Conservation (phyloP, 345 rosid species). For the Populus simonii region DNA sequence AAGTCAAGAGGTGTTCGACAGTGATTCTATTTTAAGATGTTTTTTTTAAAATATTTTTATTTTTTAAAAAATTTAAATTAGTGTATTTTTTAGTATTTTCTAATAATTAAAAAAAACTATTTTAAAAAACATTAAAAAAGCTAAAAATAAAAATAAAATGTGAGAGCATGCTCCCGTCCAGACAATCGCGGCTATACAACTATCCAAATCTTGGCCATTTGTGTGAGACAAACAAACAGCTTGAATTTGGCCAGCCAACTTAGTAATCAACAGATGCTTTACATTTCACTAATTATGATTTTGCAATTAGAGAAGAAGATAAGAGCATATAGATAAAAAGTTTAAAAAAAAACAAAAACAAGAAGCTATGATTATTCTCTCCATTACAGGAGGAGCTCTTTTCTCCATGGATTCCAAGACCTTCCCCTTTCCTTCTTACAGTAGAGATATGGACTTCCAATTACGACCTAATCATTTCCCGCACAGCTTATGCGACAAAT, state of each 20-base stretch:
- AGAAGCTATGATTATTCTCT: slow-evolving; percentile 23
- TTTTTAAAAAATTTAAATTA: too few relatives aligned
- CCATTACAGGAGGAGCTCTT: slow-evolving; percentile 27
- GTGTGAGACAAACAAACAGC: not conserved
- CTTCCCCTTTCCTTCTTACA: slow-evolving; percentile 17
- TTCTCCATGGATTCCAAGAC: slow-evolving; percentile 10
- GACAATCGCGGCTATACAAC: not conserved
- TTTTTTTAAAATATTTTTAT: too few relatives aligned
- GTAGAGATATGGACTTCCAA: slow-evolving; percentile 22
- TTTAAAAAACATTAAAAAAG: too few relatives aligned
- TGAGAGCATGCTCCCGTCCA: not conserved
- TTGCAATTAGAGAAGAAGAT: not conserved
- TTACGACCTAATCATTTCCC: slow-evolving; percentile 51
- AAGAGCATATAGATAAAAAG: not conserved
- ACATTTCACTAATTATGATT: not conserved
- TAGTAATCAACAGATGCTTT: not conserved
- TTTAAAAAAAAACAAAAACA: not conserved
- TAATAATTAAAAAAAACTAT: too few relatives aligned
- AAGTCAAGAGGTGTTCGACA: too few relatives aligned
- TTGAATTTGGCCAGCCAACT: not conserved
- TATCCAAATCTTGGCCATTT: not conserved
- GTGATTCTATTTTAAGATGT: too few relatives aligned
- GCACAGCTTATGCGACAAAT: slow-evolving; percentile 18
- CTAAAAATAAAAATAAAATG: too few relatives aligned
- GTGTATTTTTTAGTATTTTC: too few relatives aligned